phyloP scores from a whole-genome alignment of 805 yeast species.

The Yamadazyma paraphyllophila region DNA sequence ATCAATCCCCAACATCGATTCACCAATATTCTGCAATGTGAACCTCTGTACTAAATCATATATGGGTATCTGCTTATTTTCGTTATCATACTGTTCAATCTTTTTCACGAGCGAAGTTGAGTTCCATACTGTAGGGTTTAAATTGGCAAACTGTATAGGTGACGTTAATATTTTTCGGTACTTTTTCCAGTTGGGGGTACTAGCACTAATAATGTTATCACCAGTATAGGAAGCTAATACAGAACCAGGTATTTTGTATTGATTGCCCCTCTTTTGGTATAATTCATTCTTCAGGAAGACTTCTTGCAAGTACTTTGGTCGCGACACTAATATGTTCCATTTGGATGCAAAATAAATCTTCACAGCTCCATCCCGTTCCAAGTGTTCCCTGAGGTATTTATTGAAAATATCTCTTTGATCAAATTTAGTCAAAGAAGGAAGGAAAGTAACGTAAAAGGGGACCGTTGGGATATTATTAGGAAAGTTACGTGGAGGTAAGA shows the following conservation, averaged over 20 bases:
- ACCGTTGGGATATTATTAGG: slow-evolving; percentile 57
- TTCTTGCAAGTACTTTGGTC: slow-evolving; percentile 45
- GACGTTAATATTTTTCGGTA: slow-evolving; percentile 46
- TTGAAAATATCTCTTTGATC: slow-evolving; percentile 52
- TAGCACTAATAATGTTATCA: slow-evolving; percentile 59
- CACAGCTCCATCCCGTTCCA: slow-evolving; percentile 56
- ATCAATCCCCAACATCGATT: slow-evolving; percentile 49
- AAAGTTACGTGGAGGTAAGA: slow-evolving; percentile 49
- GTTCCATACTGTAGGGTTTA: slow-evolving; percentile 37
- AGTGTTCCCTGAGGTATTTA: slow-evolving; percentile 38
- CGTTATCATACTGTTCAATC: background rate
- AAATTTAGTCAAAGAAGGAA: slow-evolving; percentile 40
- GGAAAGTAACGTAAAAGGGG: slow-evolving; percentile 57
- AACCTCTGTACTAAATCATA: slow-evolving; percentile 41
- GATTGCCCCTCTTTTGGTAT: slow-evolving; percentile 61
- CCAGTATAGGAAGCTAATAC: slow-evolving; percentile 57
- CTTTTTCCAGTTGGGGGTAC: slow-evolving; percentile 49
- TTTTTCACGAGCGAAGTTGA: slow-evolving; percentile 18
- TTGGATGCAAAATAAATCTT: slow-evolving; percentile 59
- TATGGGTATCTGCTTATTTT: slow-evolving; percentile 19
- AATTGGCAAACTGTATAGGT: slow-evolving; percentile 51
- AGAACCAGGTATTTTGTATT: slow-evolving; percentile 54
- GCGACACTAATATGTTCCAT: slow-evolving; percentile 56
- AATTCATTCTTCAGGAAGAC: slow-evolving; percentile 48
- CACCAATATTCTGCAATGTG: slow-evolving; percentile 49